These are phyloP conservation scores for Cymbidium sinense DNA, from an alignment of 106 monocot genomes.

Conservation along the genomic window DNA sequence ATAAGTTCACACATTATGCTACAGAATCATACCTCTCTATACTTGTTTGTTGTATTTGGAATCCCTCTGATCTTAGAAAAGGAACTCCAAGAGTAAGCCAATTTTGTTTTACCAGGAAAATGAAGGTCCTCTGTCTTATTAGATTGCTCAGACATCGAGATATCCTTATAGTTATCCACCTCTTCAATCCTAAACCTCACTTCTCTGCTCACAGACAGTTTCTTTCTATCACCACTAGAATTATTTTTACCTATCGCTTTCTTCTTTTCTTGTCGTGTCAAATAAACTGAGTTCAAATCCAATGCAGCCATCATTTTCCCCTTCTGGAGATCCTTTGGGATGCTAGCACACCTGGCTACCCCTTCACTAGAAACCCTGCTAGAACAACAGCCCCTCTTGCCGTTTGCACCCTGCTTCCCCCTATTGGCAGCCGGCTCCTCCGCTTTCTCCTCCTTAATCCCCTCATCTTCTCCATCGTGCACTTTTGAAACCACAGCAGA, in stretches of 20 bases:
- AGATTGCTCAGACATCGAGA: not conserved
- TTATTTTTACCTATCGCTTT: not conserved
- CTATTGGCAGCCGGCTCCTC: constrained; percentile 8
- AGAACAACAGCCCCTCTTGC: constrained; percentile 1
- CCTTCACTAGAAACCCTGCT: not conserved
- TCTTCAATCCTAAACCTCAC: constrained; percentile 1
- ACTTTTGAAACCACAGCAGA: not conserved
- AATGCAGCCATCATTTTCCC: not conserved
- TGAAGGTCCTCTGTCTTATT: not conserved
- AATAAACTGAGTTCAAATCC: not conserved
- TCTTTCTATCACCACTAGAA: not conserved
- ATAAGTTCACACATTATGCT: not conserved
- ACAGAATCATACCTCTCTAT: constrained; percentile 9
- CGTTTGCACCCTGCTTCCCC: constrained; percentile 3
- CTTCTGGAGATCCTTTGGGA: not conserved
- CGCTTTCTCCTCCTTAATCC: not conserved
- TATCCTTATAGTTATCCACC: not conserved
- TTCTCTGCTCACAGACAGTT: not conserved
- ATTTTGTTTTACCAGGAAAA: not conserved
- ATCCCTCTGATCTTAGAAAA: constrained; percentile 11
- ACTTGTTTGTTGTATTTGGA: constrained; percentile 13
- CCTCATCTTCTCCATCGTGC: not conserved
- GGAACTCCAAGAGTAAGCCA: constrained; percentile 6
- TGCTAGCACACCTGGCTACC: not conserved
- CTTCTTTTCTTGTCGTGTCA: not conserved